Base-by-base conservation (phyloP, 495 filamentous ascomycete species). In the Xylaria scruposa region DNA sequence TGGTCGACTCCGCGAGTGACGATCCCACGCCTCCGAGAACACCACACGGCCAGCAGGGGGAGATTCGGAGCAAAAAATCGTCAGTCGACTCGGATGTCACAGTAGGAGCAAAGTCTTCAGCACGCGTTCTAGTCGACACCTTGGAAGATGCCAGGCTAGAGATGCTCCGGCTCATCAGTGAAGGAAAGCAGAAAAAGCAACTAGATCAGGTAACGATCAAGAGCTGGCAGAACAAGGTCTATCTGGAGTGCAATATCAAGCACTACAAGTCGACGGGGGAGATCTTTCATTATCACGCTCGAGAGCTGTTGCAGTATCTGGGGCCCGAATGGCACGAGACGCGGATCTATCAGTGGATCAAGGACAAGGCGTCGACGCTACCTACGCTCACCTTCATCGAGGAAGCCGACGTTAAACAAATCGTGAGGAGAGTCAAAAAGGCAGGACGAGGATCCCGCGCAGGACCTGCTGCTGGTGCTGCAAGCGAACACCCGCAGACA, bases 251-350 rank as follows among this genome's bases (percentile, higher is more conserved):
- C 62, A 84, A 76, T 40, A 77, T 84, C 10, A 75, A 72, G 33
- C 62, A 73, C 3, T 77, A 81, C 65, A 54, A 26, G 19, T 70
- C 72, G 0, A 38, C 74, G 2, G 49, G 68, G 17, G 74, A 83
- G 13, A 71, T 81, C 19, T 72, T 80, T 19, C 70, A 76, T 46
- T 86, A 84, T 63, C 79, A 78, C 38, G 72, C 79, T 3, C 74
- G 68, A 31, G 80, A 80, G 15, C 75, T 81, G 24, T 60, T 78
- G 33, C 70, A 59, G 31, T 70, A 72, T 44, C 75, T 82, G 12
- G 74, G 70, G 49, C 73, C 72, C 10, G 80, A 79, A 54, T 83
- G 78, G 78, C 72, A 76, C 17, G 67, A 72, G 9, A 78, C 71
- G 19, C 59, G 69, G 33, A 76, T 79, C 54, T 74, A 81, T 69